A percentile compares a stretch with the other conserved stretches of the same genome.
Evolutionary conservation across 1,284 basidiomycete genomes (phyloP).

Genomic region (Thecaphora thlaspeos): DNA sequence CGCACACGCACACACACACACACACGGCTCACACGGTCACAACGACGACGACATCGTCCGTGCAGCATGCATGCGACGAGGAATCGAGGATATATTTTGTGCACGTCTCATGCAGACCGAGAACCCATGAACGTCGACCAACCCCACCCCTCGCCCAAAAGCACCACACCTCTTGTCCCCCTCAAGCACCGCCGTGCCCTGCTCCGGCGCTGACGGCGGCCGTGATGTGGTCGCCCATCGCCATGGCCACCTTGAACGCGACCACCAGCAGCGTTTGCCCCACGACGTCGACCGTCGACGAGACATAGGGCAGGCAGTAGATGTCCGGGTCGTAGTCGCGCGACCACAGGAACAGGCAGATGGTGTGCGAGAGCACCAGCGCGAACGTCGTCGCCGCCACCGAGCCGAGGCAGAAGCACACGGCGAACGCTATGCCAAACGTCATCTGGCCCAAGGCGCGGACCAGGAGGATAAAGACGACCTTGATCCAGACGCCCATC

Average conservation of each 20-base stretch:
- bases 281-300: constrained; percentile 83
- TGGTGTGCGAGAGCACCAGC: constrained; percentile 67
- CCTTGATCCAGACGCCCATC: constrained; percentile 39
- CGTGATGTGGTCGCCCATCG: constrained; percentile 50
- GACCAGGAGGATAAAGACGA: constrained; percentile 39
- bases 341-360: constrained; percentile 81
- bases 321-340: constrained; percentile 76
- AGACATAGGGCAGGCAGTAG: constrained; percentile 88
- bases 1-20: no score
- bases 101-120: no score
- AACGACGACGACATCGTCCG: no score
- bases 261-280: constrained; percentile 74
- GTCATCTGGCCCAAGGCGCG: constrained; percentile 32
- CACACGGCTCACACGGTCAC: no score
- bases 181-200: constrained; percentile 33
- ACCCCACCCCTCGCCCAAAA: no score
- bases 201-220: constrained; percentile 30
- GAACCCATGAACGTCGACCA: no score
- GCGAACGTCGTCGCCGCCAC: constrained; percentile 61
- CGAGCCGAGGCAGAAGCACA: constrained; percentile 20
- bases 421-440: constrained; percentile 46
- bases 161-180: background rate
- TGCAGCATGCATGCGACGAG: no score
- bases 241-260: constrained; percentile 60
- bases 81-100: no score